Evolutionary conservation across 257 asterid species (phyloP).

Genomic region (Plantago elongata): DNA sequence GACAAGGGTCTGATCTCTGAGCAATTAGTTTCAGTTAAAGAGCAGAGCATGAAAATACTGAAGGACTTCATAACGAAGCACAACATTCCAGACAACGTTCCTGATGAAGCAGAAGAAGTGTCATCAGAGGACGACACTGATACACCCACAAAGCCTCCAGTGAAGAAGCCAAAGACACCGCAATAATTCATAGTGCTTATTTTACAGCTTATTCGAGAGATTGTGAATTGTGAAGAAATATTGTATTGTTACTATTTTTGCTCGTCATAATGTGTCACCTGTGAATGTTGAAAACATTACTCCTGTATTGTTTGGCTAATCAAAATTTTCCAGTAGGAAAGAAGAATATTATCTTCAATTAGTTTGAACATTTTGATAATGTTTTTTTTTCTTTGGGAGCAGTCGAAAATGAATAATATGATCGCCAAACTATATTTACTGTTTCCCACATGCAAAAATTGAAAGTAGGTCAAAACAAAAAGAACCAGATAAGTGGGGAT

Average conservation of each 20-base stretch:
- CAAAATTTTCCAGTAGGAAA: no score
- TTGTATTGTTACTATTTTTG: no score
- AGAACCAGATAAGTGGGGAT: background rate
- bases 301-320: no score
- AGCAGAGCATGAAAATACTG: slow-evolving; percentile 74
- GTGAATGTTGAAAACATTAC: no score
- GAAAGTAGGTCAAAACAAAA: background rate
- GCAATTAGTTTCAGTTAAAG: slow-evolving; percentile 65
- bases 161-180: slow-evolving; percentile 62
- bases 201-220: no score
- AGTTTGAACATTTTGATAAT: no score
- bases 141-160: slow-evolving; percentile 44
- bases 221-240: no score
- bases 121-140: slow-evolving; percentile 73
- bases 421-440: background rate
- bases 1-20: slow-evolving; percentile 65
- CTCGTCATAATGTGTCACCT: background rate
- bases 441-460: background rate
- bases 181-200: slow-evolving; percentile 26
- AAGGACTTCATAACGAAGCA: slow-evolving; percentile 83
- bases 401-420: no score
- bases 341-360: no score
- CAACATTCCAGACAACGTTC: slow-evolving; percentile 74
- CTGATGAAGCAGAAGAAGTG: slow-evolving; percentile 74
- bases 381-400: no score